A percentile compares a stretch with the other conserved stretches of the same genome.
Conservation (phyloP, 805 yeast genomes). For the Candida orba region DNA sequence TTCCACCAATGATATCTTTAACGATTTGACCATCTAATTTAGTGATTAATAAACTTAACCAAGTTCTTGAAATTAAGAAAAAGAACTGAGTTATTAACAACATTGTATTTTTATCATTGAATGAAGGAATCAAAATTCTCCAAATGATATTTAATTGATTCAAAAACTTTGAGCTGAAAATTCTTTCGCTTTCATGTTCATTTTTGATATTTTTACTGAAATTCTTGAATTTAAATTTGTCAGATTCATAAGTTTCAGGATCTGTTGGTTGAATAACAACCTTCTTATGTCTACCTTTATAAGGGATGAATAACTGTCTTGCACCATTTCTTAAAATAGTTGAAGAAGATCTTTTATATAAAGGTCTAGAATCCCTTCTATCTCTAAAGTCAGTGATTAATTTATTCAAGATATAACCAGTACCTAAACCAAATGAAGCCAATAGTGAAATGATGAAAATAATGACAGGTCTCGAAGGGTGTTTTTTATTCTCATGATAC, state of each 20-base stretch:
- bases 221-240: slow-evolving; percentile 22
- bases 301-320: slow-evolving; percentile 24
- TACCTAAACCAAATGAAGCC: slow-evolving; percentile 17
- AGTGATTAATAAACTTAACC: slow-evolving; percentile 80
- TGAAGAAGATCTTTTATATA: slow-evolving; percentile 24
- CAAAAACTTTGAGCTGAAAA: slow-evolving; percentile 55
- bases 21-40: slow-evolving; percentile 89
- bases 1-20: slow-evolving; percentile 77
- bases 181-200: slow-evolving; percentile 18
- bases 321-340: slow-evolving; percentile 25
- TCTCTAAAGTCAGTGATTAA: slow-evolving; percentile 22
- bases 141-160: slow-evolving; percentile 71
- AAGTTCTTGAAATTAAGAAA: slow-evolving; percentile 75
- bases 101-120: slow-evolving; percentile 59
- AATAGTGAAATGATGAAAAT: slow-evolving; percentile 22
- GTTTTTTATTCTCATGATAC: slow-evolving; percentile 19
- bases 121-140: slow-evolving; percentile 73
- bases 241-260: slow-evolving; percentile 22
- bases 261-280: slow-evolving; percentile 24
- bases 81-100: slow-evolving; percentile 63
- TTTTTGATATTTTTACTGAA: slow-evolving; percentile 20
- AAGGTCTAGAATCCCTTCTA: slow-evolving; percentile 22
- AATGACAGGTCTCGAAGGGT: slow-evolving; percentile 23
- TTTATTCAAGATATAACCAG: slow-evolving; percentile 19
- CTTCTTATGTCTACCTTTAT: slow-evolving; percentile 22